phyloP scores from a whole-genome alignment of 371 early-diverging fungal genomes.

The Mucor plumbeus region DNA sequence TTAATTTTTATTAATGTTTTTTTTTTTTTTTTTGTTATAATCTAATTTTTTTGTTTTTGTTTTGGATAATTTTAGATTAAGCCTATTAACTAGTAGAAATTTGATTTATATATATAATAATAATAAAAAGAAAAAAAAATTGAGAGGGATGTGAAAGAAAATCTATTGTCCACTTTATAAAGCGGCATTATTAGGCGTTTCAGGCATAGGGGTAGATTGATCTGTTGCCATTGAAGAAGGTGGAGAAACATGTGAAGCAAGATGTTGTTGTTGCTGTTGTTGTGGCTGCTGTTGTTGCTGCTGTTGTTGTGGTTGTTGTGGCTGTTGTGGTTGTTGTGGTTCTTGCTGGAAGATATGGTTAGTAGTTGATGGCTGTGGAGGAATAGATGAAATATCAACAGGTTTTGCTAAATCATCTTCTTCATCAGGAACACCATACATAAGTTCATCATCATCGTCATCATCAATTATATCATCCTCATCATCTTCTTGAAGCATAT shows the following conservation, averaged over 20 bases:
- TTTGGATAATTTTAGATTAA: slow-evolving; percentile 41
- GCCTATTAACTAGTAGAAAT: slow-evolving; percentile 42
- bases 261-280: not conserved
- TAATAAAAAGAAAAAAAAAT: slow-evolving; percentile 19
- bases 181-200: not conserved
- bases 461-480: slow-evolving; percentile 16
- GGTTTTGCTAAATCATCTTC: not conserved
- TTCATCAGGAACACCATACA: not conserved
- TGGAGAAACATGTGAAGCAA: not conserved
- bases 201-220: slow-evolving; percentile 2
- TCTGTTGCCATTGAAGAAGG: slow-evolving; percentile 12
- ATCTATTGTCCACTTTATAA: not conserved
- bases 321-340: not conserved
- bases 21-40: not conserved
- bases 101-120: not conserved
- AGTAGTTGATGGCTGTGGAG: slow-evolving; percentile 8
- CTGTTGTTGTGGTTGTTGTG: not conserved
- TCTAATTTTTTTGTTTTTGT: not conserved
- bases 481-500: slow-evolving; percentile 24
- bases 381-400: slow-evolving; percentile 7
- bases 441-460: slow-evolving; percentile 4
- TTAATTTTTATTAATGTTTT: not conserved
- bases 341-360: not conserved
- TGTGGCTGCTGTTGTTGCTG: not conserved
- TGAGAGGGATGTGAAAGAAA: not conserved